Conservation (phyloP, 2,329 filamentous ascomycete genomes). For the Graphilbum sp. region DNA sequence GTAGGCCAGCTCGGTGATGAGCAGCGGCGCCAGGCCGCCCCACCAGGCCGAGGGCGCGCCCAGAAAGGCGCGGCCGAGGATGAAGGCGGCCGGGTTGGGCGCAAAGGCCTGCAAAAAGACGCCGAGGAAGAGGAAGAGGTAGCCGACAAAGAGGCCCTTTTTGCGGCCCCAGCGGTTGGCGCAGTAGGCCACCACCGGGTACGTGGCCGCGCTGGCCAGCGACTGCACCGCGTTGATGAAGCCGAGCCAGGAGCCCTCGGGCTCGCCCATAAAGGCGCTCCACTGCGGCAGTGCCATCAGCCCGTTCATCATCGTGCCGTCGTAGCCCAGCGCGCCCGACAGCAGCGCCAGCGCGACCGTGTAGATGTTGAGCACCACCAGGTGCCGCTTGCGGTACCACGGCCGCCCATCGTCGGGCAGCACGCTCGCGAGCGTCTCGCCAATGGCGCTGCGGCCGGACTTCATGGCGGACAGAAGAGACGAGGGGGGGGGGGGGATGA, state of each 20-base stretch:
- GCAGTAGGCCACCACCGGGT: slow-evolving; percentile 9
- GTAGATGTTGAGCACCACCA: slow-evolving; percentile 2
- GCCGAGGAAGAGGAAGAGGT: slow-evolving; percentile 14
- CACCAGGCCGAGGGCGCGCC: slow-evolving; percentile 8
- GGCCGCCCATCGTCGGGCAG: slow-evolving; percentile 2
- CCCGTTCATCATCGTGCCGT: slow-evolving; percentile 21
- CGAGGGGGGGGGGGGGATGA: too few species aligned
- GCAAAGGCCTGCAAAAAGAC: slow-evolving; percentile 18
- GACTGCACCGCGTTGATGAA: slow-evolving; percentile 17
- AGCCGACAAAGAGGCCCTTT: slow-evolving; percentile 18
- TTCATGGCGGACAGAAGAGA: neutral
- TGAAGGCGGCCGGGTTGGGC: slow-evolving; percentile 13
- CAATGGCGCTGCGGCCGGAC: neutral
- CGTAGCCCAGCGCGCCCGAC: slow-evolving; percentile 4
- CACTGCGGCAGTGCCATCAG: slow-evolving; percentile 20
- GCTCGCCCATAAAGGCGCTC: slow-evolving; percentile 19
- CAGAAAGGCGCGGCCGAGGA: slow-evolving; percentile 16
- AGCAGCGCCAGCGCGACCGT: slow-evolving; percentile 5
- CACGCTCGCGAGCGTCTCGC: neutral
- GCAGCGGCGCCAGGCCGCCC: slow-evolving; percentile 3
- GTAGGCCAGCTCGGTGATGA: slow-evolving; percentile 7
- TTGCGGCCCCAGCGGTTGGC: slow-evolving; percentile 22
- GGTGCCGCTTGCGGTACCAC: slow-evolving; percentile 4
- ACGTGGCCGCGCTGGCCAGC: slow-evolving; percentile 13
- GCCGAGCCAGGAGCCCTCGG: slow-evolving; percentile 19